A percentile compares a stretch with the other conserved stretches of the same genome.
Conservation (phyloP, 805 yeast genomes). For the Hanseniaspora pseudoguilliermondii region DNA sequence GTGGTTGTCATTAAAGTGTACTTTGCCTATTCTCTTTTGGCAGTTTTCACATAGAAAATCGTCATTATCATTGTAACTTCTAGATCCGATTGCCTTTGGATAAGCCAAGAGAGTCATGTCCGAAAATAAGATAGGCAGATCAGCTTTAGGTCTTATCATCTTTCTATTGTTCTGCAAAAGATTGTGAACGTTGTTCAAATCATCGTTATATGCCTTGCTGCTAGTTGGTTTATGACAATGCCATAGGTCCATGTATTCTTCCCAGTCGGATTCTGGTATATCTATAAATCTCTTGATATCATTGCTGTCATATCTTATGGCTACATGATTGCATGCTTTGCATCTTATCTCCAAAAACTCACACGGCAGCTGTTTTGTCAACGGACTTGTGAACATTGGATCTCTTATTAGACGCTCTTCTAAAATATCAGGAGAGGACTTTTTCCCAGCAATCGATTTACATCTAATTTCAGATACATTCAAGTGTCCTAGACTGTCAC, state of each 20-base stretch:
- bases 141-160: slow-evolving; percentile 18
- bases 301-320: slow-evolving; percentile 14
- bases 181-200: slow-evolving; percentile 16
- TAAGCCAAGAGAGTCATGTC: slow-evolving; percentile 19
- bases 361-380: slow-evolving; percentile 11
- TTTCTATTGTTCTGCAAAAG: slow-evolving; percentile 1
- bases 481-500: not conserved
- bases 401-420: slow-evolving; percentile 34
- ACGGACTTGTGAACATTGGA: not conserved
- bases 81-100: not conserved
- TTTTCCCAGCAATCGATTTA: not conserved
- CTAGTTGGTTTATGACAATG: slow-evolving; percentile 75
- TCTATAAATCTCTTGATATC: slow-evolving; percentile 28
- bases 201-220: slow-evolving; percentile 20
- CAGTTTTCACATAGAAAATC: slow-evolving; percentile 18
- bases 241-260: slow-evolving; percentile 94
- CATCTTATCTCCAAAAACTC: slow-evolving; percentile 16
- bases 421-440: slow-evolving; percentile 10
- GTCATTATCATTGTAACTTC: not conserved
- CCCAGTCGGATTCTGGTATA: slow-evolving; percentile 89
- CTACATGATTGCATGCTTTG: slow-evolving; percentile 12
- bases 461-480: not conserved
- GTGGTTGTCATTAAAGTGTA: not conserved
- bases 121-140: slow-evolving; percentile 21
- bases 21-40: slow-evolving; percentile 17